Conservation (phyloP, 208 protist genomes). For the Wallacemonas sp. region DNA sequence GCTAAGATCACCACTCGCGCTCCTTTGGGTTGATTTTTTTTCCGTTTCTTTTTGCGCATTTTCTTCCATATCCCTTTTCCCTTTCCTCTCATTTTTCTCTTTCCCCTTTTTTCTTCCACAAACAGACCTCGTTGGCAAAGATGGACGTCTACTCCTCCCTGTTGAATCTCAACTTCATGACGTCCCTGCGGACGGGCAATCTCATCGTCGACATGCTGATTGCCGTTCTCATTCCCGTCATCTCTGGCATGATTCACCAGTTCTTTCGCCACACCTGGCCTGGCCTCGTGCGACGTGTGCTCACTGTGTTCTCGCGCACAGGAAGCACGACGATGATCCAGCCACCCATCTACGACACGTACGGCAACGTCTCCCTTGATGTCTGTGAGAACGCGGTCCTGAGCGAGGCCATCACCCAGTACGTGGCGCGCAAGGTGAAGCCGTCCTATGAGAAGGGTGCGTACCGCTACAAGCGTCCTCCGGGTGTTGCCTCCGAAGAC, state of each 20-base stretch:
- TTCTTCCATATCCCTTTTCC: conserved; percentile 12
- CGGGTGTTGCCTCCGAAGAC: not conserved
- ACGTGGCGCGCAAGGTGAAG: conserved; percentile 43
- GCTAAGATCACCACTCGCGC: no score
- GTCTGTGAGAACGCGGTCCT: conserved; percentile 50
- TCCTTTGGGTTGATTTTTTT: no score
- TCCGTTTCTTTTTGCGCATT: not conserved
- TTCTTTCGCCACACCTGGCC: conserved; percentile 60
- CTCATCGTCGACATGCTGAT: conserved; percentile 82
- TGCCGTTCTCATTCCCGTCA: conserved; percentile 72
- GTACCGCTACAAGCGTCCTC: conserved; percentile 37
- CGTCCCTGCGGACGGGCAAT: conserved; percentile 82
- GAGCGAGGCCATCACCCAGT: conserved; percentile 63
- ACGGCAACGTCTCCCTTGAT: conserved; percentile 12
- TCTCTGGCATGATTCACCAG: conserved; percentile 44
- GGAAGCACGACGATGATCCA: conserved; percentile 21
- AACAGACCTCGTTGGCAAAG: not conserved
- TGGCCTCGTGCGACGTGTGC: conserved; percentile 23
- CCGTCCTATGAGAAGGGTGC: conserved; percentile 46
- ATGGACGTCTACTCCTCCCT: conserved; percentile 85
- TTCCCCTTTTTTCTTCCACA: not conserved
- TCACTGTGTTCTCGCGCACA: conserved; percentile 22
- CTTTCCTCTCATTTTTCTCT: not conserved
- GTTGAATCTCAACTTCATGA: conserved; percentile 90
- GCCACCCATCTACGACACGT: conserved; percentile 23